A percentile compares a stretch with the other conserved stretches of the same genome.
Evolutionary conservation across 371 early-diverging fungal genomes (phyloP).

Genomic region (Rhizopus microsporus): DNA sequence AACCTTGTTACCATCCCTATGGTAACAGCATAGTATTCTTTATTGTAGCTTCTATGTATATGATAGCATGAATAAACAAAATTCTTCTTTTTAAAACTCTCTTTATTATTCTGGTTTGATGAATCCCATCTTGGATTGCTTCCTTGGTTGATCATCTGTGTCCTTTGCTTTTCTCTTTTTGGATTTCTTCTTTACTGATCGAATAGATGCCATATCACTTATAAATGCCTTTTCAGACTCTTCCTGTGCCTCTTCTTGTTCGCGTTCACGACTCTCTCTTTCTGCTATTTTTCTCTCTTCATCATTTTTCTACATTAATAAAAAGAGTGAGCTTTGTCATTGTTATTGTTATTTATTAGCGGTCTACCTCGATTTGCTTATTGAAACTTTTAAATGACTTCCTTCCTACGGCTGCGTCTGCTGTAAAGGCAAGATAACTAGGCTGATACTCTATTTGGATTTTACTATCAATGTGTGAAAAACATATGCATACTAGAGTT

Average conservation of each 20-base stretch:
- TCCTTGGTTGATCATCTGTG: conserved; percentile 6
- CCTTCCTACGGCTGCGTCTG: conserved; percentile 42
- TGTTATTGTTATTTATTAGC: not conserved
- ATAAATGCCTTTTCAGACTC: conserved; percentile 24
- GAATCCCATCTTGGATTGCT: conserved; percentile 17
- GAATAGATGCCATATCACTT: conserved; percentile 25
- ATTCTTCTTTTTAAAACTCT: not conserved
- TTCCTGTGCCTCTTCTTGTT: conserved; percentile 21
- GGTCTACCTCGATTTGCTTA: conserved; percentile 40
- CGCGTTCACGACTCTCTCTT: conserved; percentile 24
- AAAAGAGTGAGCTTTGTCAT: not conserved
- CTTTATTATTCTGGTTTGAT: conserved; percentile 27
- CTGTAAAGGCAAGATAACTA: conserved; percentile 47
- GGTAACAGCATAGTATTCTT: too few species aligned
- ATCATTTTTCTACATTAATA: conserved; percentile 8
- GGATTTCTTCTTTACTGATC: conserved; percentile 16
- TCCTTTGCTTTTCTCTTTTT: conserved; percentile 17
- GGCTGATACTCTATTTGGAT: conserved; percentile 56
- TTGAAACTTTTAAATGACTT: conserved; percentile 57
- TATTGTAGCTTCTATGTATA: too few species aligned
- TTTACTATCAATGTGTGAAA: conserved; percentile 31
- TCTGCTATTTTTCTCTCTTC: conserved; percentile 21
- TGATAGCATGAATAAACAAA: too few species aligned
- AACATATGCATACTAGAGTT: not conserved
- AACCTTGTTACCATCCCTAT: not conserved